These are phyloP conservation scores for Cladosporium sp. DNA, from an alignment of 2,329 filamentous ascomycete genomes.

Conservation along the genomic window DNA sequence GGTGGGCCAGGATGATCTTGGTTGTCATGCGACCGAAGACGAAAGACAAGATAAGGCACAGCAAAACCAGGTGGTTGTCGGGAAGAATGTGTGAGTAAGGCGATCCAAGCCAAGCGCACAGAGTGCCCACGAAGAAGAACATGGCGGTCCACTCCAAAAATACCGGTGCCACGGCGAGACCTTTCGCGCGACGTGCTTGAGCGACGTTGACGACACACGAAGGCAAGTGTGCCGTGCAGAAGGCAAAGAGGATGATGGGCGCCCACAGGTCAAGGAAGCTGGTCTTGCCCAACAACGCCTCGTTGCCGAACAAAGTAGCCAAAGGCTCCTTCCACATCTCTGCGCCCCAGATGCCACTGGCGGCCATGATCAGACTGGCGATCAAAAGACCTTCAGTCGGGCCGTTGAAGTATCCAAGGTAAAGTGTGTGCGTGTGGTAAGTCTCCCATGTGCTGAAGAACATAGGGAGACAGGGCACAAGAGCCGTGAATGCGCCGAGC, in stretches of 20 bases:
- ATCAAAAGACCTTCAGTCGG: conserved; percentile 94
- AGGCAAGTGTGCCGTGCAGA: conserved; percentile 68
- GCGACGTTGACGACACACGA: conserved; percentile 87
- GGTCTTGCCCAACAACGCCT: conserved; percentile 65
- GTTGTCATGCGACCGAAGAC: conserved; percentile 98
- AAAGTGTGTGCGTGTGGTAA: conserved; percentile 96
- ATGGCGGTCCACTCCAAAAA: conserved; percentile 96
- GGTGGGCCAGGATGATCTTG: conserved; percentile 95
- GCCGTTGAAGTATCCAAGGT: conserved; percentile 94
- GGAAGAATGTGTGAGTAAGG: conserved; percentile 78
- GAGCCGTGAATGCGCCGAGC: conserved; percentile 84
- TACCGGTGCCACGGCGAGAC: conserved; percentile 74
- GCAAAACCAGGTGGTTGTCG: conserved; percentile 86
- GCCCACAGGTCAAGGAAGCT: conserved; percentile 90
- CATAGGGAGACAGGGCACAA: conserved; percentile 93
- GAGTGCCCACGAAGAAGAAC: conserved; percentile 72
- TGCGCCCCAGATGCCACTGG: conserved; percentile 85
- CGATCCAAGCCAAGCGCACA: conserved; percentile 83
- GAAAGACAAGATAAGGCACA: conserved; percentile 92
- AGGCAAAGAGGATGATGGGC: conserved; percentile 50
- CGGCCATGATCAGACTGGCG: conserved; percentile 79
- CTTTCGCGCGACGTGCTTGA: conserved; percentile 68
- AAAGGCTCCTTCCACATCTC: conserved; percentile 81
- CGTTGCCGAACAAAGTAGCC: conserved; percentile 64
- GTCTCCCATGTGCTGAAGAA: conserved; percentile 99